phyloP scores from a whole-genome alignment of 176 grass and related monocot species.

The Calamus simplicifolius region DNA sequence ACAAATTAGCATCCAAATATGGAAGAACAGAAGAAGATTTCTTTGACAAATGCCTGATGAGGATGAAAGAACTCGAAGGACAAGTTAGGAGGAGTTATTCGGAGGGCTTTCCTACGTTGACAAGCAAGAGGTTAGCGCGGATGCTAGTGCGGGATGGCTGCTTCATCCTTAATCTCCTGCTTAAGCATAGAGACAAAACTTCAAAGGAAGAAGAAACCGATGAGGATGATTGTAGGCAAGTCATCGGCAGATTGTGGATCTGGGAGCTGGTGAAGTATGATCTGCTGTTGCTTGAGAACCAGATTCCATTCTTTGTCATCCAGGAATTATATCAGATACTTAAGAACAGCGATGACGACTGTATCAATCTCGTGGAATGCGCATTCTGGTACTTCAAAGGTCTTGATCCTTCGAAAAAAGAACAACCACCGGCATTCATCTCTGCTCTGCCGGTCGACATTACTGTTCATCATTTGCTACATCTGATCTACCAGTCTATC shows the following conservation, averaged over 20 bases:
- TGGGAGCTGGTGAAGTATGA: constrained; percentile 15
- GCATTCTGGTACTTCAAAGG: background rate
- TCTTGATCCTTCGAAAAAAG: background rate
- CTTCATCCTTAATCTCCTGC: constrained; percentile 10
- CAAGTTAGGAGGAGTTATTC: no score
- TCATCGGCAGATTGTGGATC: constrained; percentile 12
- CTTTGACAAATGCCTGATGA: no score
- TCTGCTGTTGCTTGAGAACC: constrained; percentile 1
- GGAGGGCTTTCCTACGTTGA: no score
- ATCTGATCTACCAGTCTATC: constrained; percentile 13
- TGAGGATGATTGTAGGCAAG: background rate
- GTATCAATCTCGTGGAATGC: no score
- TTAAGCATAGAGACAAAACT: background rate
- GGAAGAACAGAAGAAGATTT: no score
- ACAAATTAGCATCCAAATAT: no score
- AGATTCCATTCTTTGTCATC: constrained; percentile 12
- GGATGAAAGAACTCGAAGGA: no score
- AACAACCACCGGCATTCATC: background rate
- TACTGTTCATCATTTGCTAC: constrained; percentile 2
- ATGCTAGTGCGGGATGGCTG: constrained; percentile 2
- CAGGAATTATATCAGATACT: background rate
- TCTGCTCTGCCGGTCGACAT: no score
- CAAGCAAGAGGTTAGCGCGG: no score
- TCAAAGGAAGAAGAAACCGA: background rate
- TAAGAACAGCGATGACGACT: no score